Percentiles rank a stretch among this genome's conserved stretches.
These are phyloP conservation scores for Alnus glutinosa DNA, from an alignment of 306 rosid species.

Conservation along the genomic window DNA sequence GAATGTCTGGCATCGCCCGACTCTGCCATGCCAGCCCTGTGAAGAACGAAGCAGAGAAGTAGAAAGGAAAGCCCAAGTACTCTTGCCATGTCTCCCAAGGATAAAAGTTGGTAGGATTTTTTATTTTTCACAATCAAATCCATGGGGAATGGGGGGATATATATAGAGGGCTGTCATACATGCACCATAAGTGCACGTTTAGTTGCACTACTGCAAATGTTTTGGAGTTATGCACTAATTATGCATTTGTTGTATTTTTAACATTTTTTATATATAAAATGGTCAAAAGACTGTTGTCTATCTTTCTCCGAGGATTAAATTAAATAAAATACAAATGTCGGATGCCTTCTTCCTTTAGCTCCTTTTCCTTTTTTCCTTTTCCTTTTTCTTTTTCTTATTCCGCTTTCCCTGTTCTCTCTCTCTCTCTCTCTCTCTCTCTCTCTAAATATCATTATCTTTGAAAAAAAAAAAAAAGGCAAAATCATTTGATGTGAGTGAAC, in stretches of 20 bases:
- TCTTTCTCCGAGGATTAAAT: conserved; percentile 5
- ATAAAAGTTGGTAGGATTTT: not conserved
- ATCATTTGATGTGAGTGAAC: no score
- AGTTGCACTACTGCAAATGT: no score
- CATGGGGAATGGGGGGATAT: not conserved
- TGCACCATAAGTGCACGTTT: no score
- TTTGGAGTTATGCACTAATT: no score
- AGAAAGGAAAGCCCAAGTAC: conserved; percentile 27
- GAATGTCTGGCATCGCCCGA: conserved; percentile 23
- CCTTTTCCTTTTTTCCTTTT: not conserved
- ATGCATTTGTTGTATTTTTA: no score
- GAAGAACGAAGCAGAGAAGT: conserved; percentile 31
- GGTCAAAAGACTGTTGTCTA: not conserved
- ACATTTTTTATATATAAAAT: no score
- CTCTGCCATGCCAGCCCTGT: conserved; percentile 21
- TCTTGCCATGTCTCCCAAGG: conserved; percentile 43
- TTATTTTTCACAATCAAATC: not conserved
- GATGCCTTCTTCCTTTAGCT: not conserved
- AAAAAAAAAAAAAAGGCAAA: no score
- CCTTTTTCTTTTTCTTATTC: not conserved
- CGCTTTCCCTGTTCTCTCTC: not conserved
- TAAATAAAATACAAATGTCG: not conserved
- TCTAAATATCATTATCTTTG: not conserved
- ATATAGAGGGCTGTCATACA: conserved; percentile 5
- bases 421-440: not conserved